Percentiles rank a stretch among this genome's conserved stretches.
These are phyloP conservation scores for Colletotrichum spinosum DNA, from an alignment of 2,329 filamentous ascomycete species.

Conservation along the genomic window DNA sequence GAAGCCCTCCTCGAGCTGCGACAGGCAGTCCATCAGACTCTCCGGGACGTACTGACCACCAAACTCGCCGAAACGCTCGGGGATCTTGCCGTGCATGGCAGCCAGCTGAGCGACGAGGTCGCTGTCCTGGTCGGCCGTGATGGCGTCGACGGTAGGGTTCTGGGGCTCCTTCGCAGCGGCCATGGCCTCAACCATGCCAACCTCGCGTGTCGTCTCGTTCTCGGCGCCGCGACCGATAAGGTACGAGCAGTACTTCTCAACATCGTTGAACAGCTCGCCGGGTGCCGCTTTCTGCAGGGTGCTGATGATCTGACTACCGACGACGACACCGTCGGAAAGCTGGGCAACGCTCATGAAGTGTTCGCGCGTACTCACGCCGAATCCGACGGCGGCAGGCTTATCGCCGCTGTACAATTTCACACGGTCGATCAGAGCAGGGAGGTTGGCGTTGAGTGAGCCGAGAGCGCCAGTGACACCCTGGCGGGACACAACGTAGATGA, in stretches of 20 bases:
- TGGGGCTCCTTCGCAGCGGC: slow-evolving; percentile 69
- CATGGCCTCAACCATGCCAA: slow-evolving; percentile 77
- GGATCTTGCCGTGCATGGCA: slow-evolving; percentile 82
- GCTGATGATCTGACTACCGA: slow-evolving; percentile 94
- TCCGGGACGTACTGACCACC: slow-evolving; percentile 98
- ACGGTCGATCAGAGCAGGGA: slow-evolving; percentile 83
- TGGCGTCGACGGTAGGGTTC: slow-evolving; percentile 75
- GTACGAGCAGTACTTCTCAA: slow-evolving; percentile 88
- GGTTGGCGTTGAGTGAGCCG: slow-evolving; percentile 81
- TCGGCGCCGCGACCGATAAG: slow-evolving; percentile 61
- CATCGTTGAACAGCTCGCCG: slow-evolving; percentile 75
- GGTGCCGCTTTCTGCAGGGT: slow-evolving; percentile 76
- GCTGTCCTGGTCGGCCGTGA: slow-evolving; percentile 64
- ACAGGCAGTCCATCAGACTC: slow-evolving; percentile 95
- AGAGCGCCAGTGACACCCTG: slow-evolving; percentile 96
- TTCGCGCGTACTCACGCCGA: slow-evolving; percentile 94
- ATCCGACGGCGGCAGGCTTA: slow-evolving; percentile 91
- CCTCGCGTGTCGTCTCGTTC: slow-evolving; percentile 67
- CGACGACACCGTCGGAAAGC: slow-evolving; percentile 93
- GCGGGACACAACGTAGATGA: slow-evolving; percentile 97
- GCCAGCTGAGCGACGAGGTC: slow-evolving; percentile 86
- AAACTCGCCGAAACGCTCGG: slow-evolving; percentile 92
- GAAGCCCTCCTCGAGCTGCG: slow-evolving; percentile 91
- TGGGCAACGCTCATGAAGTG: slow-evolving; percentile 89
- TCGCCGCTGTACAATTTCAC: slow-evolving; percentile 95